A percentile compares a stretch with the other conserved stretches of the same genome.
Conservation (phyloP, 2,329 filamentous ascomycete species). For the Arachnopeziza araneosa region DNA sequence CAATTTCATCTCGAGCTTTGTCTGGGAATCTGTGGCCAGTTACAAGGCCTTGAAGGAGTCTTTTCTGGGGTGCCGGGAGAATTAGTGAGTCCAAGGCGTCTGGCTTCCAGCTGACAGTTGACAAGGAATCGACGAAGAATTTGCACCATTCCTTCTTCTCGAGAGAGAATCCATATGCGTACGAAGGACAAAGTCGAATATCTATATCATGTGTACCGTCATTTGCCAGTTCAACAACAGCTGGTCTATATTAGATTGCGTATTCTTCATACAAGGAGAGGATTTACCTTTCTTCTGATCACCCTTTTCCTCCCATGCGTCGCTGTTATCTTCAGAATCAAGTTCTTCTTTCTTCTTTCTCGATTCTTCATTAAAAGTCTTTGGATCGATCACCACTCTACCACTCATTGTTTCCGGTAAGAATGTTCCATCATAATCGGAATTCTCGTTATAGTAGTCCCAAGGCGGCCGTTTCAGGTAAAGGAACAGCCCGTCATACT, state of each 20-base stretch:
- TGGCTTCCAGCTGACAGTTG: background rate
- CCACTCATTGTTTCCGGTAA: slow-evolving; percentile 16
- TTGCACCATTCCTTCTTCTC: slow-evolving; percentile 17
- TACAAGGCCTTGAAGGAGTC: slow-evolving; percentile 9
- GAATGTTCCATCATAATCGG: slow-evolving; percentile 9
- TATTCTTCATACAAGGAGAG: background rate
- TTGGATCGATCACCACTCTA: slow-evolving; percentile 11
- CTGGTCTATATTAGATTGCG: background rate
- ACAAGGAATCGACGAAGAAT: slow-evolving; percentile 9
- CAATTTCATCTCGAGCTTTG: slow-evolving; percentile 7
- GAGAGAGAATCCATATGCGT: slow-evolving; percentile 10
- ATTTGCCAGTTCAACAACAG: background rate
- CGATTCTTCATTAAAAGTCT: slow-evolving; percentile 15
- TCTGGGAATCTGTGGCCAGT: slow-evolving; percentile 13
- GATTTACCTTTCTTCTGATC: background rate
- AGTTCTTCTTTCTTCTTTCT: slow-evolving; percentile 8
- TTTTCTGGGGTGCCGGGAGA: slow-evolving; percentile 6
- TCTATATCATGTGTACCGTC: background rate
- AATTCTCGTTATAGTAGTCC: slow-evolving; percentile 13
- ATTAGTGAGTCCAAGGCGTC: slow-evolving; percentile 9
- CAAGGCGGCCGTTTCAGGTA: slow-evolving; percentile 12
- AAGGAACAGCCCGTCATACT: slow-evolving; percentile 11
- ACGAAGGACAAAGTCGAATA: slow-evolving; percentile 12
- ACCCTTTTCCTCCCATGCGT: slow-evolving; percentile 1
- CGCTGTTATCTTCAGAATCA: background rate